Evolutionary conservation across 148 eudicot species (phyloP).

Genomic region (Rhododendron mucronatum): DNA sequence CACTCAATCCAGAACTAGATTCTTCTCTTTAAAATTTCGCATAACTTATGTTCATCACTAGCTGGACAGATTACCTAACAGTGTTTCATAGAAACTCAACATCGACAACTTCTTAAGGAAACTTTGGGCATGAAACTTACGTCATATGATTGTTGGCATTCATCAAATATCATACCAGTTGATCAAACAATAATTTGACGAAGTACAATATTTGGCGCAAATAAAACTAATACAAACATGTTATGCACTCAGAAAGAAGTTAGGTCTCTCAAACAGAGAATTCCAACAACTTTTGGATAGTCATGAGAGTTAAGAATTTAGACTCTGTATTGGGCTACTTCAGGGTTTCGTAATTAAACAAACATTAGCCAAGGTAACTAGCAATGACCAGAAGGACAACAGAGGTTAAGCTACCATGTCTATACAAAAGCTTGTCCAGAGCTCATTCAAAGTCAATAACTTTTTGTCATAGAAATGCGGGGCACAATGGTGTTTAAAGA

Average conservation of each 20-base stretch:
- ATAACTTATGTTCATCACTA: background rate
- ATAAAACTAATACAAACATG: background rate
- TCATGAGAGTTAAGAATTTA: background rate
- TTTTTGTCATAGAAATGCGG: background rate
- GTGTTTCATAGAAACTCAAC: background rate
- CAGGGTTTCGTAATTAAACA: background rate
- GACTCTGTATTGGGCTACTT: background rate
- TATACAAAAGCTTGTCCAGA: background rate
- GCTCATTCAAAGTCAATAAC: background rate
- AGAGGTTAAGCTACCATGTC: background rate
- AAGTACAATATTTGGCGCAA: background rate
- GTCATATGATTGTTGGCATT: background rate
- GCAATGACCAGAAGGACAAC: background rate
- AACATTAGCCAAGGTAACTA: background rate
- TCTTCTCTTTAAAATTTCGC: background rate
- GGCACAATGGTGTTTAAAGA: background rate
- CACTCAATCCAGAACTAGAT: background rate
- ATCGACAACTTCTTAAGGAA: background rate
- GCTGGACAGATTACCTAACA: background rate
- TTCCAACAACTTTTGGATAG: background rate
- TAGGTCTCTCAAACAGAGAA: background rate
- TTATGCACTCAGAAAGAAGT: background rate
- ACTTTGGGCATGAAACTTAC: background rate
- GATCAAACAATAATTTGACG: background rate
- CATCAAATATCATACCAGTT: background rate